phyloP scores from a whole-genome alignment of 2,329 filamentous ascomycete species.

The Tolypocladium guangdongense region DNA sequence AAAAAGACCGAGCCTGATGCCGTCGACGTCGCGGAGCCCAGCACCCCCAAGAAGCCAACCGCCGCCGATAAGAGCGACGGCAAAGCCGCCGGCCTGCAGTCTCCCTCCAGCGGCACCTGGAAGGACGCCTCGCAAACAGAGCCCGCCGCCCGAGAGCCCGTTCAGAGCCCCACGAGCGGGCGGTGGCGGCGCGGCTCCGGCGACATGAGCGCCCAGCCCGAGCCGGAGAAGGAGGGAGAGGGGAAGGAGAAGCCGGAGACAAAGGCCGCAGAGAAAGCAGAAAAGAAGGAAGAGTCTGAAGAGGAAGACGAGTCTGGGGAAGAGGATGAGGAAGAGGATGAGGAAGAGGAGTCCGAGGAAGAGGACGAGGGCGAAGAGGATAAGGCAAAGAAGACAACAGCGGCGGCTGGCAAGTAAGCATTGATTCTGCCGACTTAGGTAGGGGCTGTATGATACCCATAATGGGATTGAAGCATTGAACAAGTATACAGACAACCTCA shows the following conservation, averaged over 20 bases:
- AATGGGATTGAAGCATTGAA: neutral
- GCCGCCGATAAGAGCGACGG: neutral
- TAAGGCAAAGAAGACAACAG: constrained; percentile 4
- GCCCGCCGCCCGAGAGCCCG: constrained; percentile 6
- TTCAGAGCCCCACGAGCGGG: constrained; percentile 7
- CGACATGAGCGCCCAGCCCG: constrained; percentile 20
- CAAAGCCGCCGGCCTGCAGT: constrained; percentile 18
- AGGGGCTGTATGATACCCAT: constrained; percentile 5
- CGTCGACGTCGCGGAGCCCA: constrained; percentile 1
- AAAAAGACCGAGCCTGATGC: constrained; percentile 20
- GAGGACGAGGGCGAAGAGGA: constrained; percentile 12
- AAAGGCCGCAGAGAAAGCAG: constrained; percentile 11
- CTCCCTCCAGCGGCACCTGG: constrained; percentile 4
- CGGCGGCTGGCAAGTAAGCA: neutral
- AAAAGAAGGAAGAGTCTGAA: constrained; percentile 15
- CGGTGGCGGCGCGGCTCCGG: constrained; percentile 4
- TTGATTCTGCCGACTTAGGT: neutral
- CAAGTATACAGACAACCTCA: constrained; percentile 1
- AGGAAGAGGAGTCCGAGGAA: constrained; percentile 15
- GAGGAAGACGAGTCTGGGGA: neutral
- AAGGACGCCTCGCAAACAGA: neutral
- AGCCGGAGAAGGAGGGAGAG: constrained; percentile 22
- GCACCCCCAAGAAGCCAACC: constrained; percentile 8
- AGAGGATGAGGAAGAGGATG: neutral
- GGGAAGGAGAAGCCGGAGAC: constrained; percentile 13